phyloP scores from a whole-genome alignment of 1,284 basidiomycete genomes.

The Coriolopsis trogii region DNA sequence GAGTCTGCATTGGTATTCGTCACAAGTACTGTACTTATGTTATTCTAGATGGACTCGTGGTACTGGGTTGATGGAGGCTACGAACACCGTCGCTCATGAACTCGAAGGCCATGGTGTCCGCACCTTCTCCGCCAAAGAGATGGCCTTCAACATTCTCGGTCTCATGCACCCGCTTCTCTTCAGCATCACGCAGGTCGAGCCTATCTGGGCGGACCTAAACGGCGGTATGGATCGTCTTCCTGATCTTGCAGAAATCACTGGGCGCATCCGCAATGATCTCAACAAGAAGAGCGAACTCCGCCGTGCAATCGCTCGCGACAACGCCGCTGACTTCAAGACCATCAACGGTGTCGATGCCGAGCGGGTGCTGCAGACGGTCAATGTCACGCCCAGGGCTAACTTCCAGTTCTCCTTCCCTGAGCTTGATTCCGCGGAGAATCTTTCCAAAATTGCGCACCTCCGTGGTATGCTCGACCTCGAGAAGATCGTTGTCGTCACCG shows the following conservation, averaged over 20 bases:
- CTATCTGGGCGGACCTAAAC: constrained; percentile 97
- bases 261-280: constrained; percentile 80
- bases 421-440: constrained; percentile 67
- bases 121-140: constrained; percentile 99
- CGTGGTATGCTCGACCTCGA: constrained; percentile 92
- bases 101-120: constrained; percentile 93
- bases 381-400: constrained; percentile 95
- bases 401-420: constrained; percentile 94
- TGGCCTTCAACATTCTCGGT: constrained; percentile 99
- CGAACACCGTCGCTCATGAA: constrained; percentile 94
- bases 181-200: constrained; percentile 99
- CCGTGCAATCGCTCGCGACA: constrained; percentile 92
- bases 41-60: constrained; percentile 87
- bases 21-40: too few species aligned
- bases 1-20: too few species aligned
- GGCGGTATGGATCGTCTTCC: constrained; percentile 97
- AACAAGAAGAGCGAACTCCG: constrained; percentile 88
- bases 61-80: constrained; percentile 97
- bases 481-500: constrained; percentile 92
- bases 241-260: constrained; percentile 91
- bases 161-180: constrained; percentile 99
- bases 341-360: constrained; percentile 93
- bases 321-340: constrained; percentile 92
- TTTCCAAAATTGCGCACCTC: constrained; percentile 77
- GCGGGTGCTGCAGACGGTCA: constrained; percentile 89